Evolutionary conservation across 1,284 basidiomycete genomes (phyloP), one percentile per base, ranked within the genome.

Genomic region (Inonotus hispidus): DNA sequence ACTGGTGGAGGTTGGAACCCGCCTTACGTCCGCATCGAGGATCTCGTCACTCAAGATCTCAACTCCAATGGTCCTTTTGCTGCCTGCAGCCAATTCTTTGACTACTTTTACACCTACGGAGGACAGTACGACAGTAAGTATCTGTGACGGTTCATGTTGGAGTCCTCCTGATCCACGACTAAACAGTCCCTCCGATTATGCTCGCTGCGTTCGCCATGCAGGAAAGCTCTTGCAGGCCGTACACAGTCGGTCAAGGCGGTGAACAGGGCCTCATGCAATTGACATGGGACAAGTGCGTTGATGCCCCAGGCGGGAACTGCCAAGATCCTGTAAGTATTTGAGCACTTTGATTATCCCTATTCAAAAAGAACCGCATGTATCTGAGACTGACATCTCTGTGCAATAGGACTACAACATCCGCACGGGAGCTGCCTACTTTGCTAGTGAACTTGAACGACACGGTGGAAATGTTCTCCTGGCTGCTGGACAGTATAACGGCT

Each of bases 241-340:
- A 74, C n/a, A 82, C 80, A 4, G 77, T 84, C 50, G 93, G 93
- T 61, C 88, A 86, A 25, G 89, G 78, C 10, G 90, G 91, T 58
- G 93, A 94, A 71, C 84, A 89, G 67, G 93, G 92, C 27, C 72
- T 89, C 59, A 94, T 95, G 92, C 92, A 95, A 73, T 79, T 94
- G 67, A 89, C 88, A 14, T 71, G 75, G 52, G 89, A 90, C 67
- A 95, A 95, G 73, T 95, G 92, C 68, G 79, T 71, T 50, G 82
- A 76, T 60, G 85, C 85, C 0, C 84, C 87, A 2, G 74, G 73
- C 13, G 82, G 81, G 6, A 78, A 90, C 71, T 92, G 89, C 77
- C 73, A 75, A 66, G 83, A 90, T 62, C 77, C 80, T 59, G 86
- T 87, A 66, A 66, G 82, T 77, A 25, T 62, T 35, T 43, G 53